Conservation (phyloP, 345 rosid genomes). For the Hypericum perforatum region DNA sequence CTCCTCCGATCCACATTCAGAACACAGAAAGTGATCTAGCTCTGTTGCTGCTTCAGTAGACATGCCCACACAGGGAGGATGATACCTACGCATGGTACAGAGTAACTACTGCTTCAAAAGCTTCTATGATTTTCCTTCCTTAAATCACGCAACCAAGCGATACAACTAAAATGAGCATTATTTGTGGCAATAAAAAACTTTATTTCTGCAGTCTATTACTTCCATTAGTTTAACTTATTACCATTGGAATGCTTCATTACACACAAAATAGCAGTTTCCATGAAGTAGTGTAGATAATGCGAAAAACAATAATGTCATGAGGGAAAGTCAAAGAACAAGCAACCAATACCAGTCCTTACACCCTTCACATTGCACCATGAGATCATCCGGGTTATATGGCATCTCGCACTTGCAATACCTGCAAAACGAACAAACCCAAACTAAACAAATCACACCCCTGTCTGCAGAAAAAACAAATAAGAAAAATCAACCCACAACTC, state of each 20-base stretch:
- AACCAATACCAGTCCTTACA: slow-evolving; percentile 80
- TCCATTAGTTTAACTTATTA: too few species aligned
- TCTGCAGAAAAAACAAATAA: background rate
- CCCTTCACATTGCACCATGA: slow-evolving; percentile 87
- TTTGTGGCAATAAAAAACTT: too few species aligned
- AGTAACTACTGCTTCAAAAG: too few species aligned
- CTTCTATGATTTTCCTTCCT: too few species aligned
- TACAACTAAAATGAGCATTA: too few species aligned
- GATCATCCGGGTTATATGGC: slow-evolving; percentile 91
- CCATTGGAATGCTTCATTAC: too few species aligned
- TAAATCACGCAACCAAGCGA: too few species aligned
- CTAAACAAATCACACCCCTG: background rate
- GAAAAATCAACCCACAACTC: background rate
- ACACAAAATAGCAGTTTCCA: too few species aligned
- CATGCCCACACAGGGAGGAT: slow-evolving; percentile 85
- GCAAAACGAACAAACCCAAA: slow-evolving; percentile 16
- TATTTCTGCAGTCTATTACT: too few species aligned
- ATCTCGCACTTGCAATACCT: slow-evolving; percentile 92
- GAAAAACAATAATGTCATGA: too few species aligned
- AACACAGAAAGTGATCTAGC: slow-evolving; percentile 63
- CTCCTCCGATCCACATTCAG: slow-evolving; percentile 56
- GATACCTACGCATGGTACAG: slow-evolving; percentile 46
- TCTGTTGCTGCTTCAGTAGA: slow-evolving; percentile 69
- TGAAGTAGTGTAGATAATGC: too few species aligned
- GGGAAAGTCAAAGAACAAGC: background rate